Percentiles rank a stretch among this genome's conserved stretches.
phyloP scores from a whole-genome alignment of 495 filamentous ascomycete genomes.

The Penicillium mononematosum region DNA sequence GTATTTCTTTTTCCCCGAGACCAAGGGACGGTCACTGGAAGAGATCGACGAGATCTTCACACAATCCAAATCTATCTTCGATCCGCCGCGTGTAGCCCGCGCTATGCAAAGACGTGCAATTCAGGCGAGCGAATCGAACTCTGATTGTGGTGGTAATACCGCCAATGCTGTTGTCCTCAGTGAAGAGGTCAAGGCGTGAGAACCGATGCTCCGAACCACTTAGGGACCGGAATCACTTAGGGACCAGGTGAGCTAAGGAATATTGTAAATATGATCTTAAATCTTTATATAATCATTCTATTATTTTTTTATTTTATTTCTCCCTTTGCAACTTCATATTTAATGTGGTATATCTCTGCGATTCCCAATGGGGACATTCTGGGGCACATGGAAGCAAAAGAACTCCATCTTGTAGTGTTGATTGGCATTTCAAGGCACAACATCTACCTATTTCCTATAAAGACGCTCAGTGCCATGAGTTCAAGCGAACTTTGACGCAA shows the following conservation, averaged over 20 bases:
- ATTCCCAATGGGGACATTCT: neutral
- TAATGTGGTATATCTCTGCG: neutral
- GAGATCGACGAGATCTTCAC: slow-evolving; percentile 72
- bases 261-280: too few relatives aligned
- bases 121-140: neutral
- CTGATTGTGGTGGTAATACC: slow-evolving; percentile 1
- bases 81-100: slow-evolving; percentile 32
- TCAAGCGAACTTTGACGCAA: neutral
- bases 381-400: neutral
- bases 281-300: too few relatives aligned
- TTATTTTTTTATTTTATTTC: too few relatives aligned
- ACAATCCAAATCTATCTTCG: slow-evolving; percentile 32
- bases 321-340: too few relatives aligned
- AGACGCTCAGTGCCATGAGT: neutral
- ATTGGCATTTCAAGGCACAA: neutral
- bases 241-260: neutral
- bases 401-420: neutral
- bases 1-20: slow-evolving; percentile 61
- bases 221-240: too few relatives aligned
- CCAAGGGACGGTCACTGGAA: slow-evolving; percentile 62
- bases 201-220: too few relatives aligned
- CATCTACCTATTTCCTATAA: neutral
- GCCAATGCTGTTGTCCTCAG: neutral
- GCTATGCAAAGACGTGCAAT: slow-evolving; percentile 18
- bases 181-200: slow-evolving; percentile 5